Base-by-base conservation (phyloP, 2,329 filamentous ascomycete species). In the Arthroderma uncinatum region DNA sequence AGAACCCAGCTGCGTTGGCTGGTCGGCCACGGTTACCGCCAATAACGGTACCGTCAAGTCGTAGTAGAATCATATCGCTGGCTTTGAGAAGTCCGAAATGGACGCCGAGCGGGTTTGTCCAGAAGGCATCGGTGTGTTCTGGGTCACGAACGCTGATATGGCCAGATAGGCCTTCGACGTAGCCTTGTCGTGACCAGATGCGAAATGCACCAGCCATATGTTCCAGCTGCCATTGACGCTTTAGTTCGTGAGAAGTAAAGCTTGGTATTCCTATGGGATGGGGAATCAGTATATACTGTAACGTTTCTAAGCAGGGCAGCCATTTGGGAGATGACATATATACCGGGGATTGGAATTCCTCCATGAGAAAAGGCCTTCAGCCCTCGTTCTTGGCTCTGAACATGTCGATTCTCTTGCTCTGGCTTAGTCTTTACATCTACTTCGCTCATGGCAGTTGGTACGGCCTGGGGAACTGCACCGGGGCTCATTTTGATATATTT, bases 181-280 rank as follows among this genome's bases (percentile, higher is more conserved):
- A 79, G 6, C 76, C 75, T 48, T 73, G 63, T 34, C 75, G 72
- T 0, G 73, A 72, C 65, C 78, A 79, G 5, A 78, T 71, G 25
- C 77, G 71, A 58, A 79, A 79, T 0, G 77, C 75, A 4, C 71
- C 68, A 0, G 72, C 76, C 64, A 79, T 70, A 50, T 77, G 71
- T 14, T 77, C 67, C 47, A 71, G 71, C 55, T 68, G 65, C 59
- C 70, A 72, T 54, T 66, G 65, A 33, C 70, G 62, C 63, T 72
- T 69, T 21, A 67, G 60, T 47, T 67, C 66, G 55, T 66, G 66
- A 57, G 71, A 66, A 33, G 60, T 61, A 54, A 70, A 70, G 40
- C 34, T 60, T n/a, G 63, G 64, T 55, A 69, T 61, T 21, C 59
- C 59, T 60, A 48, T 30, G 12, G 12, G 14, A 16, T 8, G 25